Evolutionary conservation across 2,329 filamentous ascomycete species (phyloP).

Genomic region (Colletotrichum coccodes): DNA sequence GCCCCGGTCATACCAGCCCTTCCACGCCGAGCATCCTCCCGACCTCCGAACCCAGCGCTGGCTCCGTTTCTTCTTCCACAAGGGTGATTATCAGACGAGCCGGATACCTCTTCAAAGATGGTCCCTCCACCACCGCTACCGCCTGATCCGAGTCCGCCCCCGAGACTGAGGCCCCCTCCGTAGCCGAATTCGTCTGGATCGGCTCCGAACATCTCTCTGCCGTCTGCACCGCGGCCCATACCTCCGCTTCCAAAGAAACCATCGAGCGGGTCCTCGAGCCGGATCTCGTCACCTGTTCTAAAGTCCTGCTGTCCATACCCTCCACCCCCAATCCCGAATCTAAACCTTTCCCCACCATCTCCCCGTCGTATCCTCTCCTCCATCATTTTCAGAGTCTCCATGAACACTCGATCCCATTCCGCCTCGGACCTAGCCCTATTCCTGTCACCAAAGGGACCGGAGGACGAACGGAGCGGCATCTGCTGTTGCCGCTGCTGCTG

Average conservation of each 20-base stretch:
- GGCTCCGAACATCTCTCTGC: background rate
- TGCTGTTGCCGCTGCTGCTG: background rate
- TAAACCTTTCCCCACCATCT: background rate
- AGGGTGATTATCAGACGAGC: background rate
- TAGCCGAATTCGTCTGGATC: background rate
- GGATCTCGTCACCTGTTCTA: background rate
- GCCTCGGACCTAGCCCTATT: background rate
- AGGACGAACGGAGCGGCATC: background rate
- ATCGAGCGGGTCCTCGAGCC: slow-evolving; percentile 3
- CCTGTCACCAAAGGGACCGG: background rate
- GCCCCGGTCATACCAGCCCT: slow-evolving; percentile 13
- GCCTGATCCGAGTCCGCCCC: too few relatives aligned
- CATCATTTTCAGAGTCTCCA: background rate
- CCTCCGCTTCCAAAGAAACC: background rate
- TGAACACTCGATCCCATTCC: background rate
- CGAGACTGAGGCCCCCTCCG: background rate
- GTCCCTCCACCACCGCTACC: background rate
- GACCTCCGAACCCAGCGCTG: background rate
- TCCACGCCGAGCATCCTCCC: background rate
- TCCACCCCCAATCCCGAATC: background rate
- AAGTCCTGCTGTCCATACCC: background rate
- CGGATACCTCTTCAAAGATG: background rate
- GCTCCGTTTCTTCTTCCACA: background rate
- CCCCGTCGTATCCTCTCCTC: background rate
- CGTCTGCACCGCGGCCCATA: background rate